Evolutionary conservation across 805 yeast species (phyloP).

Genomic region (Zygosaccharomyces kombuchaensis): DNA sequence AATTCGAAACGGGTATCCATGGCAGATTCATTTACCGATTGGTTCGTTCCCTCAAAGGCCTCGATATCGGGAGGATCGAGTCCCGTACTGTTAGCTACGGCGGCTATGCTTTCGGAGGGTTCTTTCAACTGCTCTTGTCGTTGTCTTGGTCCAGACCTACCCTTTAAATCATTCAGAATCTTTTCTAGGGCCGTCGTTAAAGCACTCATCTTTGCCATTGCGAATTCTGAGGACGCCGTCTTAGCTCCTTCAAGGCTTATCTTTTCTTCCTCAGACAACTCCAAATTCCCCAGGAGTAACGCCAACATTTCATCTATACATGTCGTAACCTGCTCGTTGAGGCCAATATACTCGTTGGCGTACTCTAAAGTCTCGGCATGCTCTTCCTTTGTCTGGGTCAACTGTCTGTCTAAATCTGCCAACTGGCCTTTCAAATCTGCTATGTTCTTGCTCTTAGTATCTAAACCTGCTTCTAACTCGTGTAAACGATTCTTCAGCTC

Average conservation of each 20-base stretch:
- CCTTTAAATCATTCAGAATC: constrained; percentile 12
- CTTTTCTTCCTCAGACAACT: constrained; percentile 21
- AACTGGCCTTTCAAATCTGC: constrained; percentile 23
- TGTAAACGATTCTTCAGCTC: constrained; percentile 13
- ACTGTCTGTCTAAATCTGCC: constrained; percentile 25
- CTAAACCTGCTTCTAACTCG: constrained; percentile 14
- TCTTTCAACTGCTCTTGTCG: not conserved
- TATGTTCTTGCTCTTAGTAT: constrained; percentile 21
- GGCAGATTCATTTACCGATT: constrained; percentile 10
- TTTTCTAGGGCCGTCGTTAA: constrained; percentile 20
- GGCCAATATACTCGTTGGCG: constrained; percentile 30
- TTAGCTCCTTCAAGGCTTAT: constrained; percentile 21
- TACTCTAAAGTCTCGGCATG: constrained; percentile 26
- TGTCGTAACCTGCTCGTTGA: constrained; percentile 24
- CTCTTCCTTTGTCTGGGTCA: constrained; percentile 25
- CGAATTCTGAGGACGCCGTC: constrained; percentile 22
- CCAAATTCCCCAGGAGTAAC: constrained; percentile 14
- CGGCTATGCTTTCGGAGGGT: not conserved
- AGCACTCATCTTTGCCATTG: constrained; percentile 30
- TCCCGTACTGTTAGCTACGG: constrained; percentile 24
- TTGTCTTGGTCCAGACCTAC: not conserved
- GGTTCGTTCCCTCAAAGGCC: not conserved
- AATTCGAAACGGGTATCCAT: constrained; percentile 27
- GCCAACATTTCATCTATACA: constrained; percentile 22
- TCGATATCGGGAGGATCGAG: constrained; percentile 4